These are phyloP conservation scores for Amaranthus cruentus DNA, from an alignment of 148 eudicot species.

Conservation along the genomic window DNA sequence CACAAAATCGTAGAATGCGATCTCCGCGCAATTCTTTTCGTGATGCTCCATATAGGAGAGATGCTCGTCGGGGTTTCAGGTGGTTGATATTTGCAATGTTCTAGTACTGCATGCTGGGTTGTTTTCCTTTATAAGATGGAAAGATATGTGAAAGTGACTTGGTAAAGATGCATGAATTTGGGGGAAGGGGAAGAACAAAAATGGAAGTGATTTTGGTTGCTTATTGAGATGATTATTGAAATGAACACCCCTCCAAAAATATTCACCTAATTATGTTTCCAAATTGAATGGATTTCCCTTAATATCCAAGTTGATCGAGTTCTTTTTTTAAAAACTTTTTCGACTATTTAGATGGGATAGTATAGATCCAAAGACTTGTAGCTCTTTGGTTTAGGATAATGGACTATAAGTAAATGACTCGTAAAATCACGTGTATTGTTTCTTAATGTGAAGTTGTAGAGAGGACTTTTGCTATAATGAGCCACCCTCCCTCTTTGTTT, in stretches of 20 bases:
- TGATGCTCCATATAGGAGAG: slow-evolving; percentile 94
- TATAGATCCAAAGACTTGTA: not conserved
- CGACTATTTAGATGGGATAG: not conserved
- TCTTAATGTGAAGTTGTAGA: too few relatives aligned
- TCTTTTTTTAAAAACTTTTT: not conserved
- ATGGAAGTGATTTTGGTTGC: not conserved
- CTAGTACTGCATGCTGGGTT: slow-evolving; percentile 16
- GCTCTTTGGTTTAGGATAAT: too few relatives aligned
- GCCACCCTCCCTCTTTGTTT: too few relatives aligned
- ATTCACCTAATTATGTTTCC: not conserved
- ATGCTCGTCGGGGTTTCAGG: slow-evolving; percentile 89
- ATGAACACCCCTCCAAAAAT: not conserved
- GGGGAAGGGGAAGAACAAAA: not conserved
- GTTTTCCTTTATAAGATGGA: slow-evolving; percentile 12
- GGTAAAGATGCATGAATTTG: not conserved
- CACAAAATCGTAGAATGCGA: slow-evolving; percentile 75
- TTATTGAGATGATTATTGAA: slow-evolving; percentile 1
- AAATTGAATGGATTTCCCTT: not conserved
- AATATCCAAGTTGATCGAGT: not conserved
- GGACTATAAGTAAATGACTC: too few relatives aligned
- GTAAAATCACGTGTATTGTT: too few relatives aligned
- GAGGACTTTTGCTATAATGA: too few relatives aligned
- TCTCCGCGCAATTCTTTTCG: slow-evolving; percentile 72
- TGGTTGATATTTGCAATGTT: slow-evolving; percentile 42
- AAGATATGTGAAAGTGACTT: slow-evolving; percentile 1